phyloP scores from a whole-genome alignment of 225 moss, liverwort and hornwort genomes.

The Rhytidiadelphus loreus region DNA sequence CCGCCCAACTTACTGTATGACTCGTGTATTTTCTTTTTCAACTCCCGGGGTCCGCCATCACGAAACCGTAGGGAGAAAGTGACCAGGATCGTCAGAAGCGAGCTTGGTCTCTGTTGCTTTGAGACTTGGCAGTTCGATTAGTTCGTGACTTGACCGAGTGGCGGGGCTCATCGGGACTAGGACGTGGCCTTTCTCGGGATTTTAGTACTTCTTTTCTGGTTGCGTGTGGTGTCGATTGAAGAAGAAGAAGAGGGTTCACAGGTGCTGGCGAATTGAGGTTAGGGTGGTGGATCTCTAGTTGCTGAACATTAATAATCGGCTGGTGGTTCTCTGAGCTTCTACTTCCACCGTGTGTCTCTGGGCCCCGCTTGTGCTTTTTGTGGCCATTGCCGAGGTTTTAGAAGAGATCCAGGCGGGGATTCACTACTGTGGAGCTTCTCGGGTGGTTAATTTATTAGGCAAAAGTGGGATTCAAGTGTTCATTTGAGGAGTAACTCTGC shows the following conservation, averaged over 20 bases:
- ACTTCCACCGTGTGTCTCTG: not conserved
- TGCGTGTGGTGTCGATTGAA: not conserved
- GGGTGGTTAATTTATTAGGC: not conserved
- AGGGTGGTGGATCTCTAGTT: conserved; percentile 1
- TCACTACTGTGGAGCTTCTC: not conserved
- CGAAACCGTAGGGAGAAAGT: not conserved
- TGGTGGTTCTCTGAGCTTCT: not conserved
- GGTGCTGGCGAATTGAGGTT: not conserved
- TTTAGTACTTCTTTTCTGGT: not conserved
- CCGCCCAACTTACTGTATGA: not conserved
- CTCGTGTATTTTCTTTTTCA: not conserved
- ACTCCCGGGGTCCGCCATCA: not conserved
- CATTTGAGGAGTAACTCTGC: not conserved
- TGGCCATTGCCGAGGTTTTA: not conserved
- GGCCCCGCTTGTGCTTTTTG: not conserved
- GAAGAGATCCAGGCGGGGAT: not conserved
- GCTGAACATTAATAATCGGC: not conserved
- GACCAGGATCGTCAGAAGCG: too few relatives aligned
- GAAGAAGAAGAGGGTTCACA: not conserved
- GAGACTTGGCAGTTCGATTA: not conserved
- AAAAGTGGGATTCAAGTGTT: not conserved
- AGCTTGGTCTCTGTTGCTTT: not conserved
- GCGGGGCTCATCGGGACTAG: not conserved
- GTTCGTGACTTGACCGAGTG: not conserved
- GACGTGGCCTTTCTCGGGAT: not conserved